Evolutionary conservation across 805 yeast species (phyloP), one percentile per base, ranked within the genome.

Genomic region (Isabelozyma pseudorhagii): DNA sequence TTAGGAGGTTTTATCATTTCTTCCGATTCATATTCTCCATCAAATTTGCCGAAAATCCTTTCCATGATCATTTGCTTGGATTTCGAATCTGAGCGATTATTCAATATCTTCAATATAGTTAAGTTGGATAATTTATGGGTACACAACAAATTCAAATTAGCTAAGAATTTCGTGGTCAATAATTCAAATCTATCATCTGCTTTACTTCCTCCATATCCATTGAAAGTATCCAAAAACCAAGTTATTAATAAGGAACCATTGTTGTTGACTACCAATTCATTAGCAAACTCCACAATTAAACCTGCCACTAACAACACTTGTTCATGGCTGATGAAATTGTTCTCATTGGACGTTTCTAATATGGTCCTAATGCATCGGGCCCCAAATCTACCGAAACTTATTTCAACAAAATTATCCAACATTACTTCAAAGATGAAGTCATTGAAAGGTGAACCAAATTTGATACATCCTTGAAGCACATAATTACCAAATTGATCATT

Each of bases 401-500:
- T 85, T 46, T 83, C 84, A 77, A 89, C 73, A 60, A 94, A 90
- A 55, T 86, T 82, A 42, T 88, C 81, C 52, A 90, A 69, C 54
- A 92, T 83, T 11, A 89, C 80, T 67, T 92, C 97, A 65, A 89
- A 87, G 40, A 94, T 87, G 61, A 93, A 93, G 61, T 89, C 90
- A 63, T 88, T 89, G 79, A 85, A 91, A 0, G 97, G 97, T 6
- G 87, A 71, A 0, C 93, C 94, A 71, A 92, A 93, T 62, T 89
- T 89, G 56, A 92, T 78, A 60, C 97, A 94, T 49, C 97, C 89
- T 69, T 94, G 99, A 48, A 94, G 81, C 14, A 92, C 97, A 66
- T 94, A 94, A 67, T 94, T 94, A 52, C 98, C 99, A 74, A 88
- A 94, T 64, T 94, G 98, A 64, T 94, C 99, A 61, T 91, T 85